These are phyloP conservation scores for Calophaca sinica DNA, from an alignment of 306 rosid species.

Conservation along the genomic window DNA sequence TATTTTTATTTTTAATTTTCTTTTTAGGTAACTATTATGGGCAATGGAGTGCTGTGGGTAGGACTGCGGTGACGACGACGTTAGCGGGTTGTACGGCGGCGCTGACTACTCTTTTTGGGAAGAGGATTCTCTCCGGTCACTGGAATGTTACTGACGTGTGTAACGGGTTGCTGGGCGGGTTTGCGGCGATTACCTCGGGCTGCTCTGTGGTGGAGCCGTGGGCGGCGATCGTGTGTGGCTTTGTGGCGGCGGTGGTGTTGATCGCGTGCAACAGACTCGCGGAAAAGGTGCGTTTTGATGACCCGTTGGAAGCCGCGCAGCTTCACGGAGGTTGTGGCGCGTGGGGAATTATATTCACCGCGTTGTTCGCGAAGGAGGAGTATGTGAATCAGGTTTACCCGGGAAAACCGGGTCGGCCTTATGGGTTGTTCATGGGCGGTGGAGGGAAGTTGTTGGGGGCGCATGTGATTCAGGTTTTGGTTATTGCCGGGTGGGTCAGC, in stretches of 20 bases:
- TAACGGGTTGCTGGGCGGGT: conserved; percentile 86
- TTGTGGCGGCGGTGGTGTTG: conserved; percentile 66
- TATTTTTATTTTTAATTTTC: background rate
- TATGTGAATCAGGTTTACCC: conserved; percentile 75
- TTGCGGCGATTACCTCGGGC: conserved; percentile 86
- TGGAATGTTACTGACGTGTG: conserved; percentile 96
- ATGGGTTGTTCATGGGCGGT: conserved; percentile 88
- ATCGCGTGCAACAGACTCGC: conserved; percentile 74
- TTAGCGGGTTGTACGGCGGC: conserved; percentile 87
- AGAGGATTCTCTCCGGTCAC: conserved; percentile 80
- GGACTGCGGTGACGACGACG: conserved; percentile 92
- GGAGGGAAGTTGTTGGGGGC: conserved; percentile 74
- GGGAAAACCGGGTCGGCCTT: conserved; percentile 39
- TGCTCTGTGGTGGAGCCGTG: conserved; percentile 95
- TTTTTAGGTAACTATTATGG: conserved; percentile 58
- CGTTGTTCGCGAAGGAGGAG: conserved; percentile 70
- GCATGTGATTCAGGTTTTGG: conserved; percentile 76
- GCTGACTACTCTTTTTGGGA: conserved; percentile 82
- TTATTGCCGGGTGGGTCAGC: conserved; percentile 80
- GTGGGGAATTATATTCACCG: conserved; percentile 92
- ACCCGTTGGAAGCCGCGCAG: conserved; percentile 91
- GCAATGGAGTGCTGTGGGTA: conserved; percentile 90
- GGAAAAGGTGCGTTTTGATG: conserved; percentile 66
- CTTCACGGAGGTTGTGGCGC: conserved; percentile 97
- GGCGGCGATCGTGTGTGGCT: conserved; percentile 91